phyloP scores from a whole-genome alignment of 495 filamentous ascomycete genomes.

The Penicillium maclennaniae region DNA sequence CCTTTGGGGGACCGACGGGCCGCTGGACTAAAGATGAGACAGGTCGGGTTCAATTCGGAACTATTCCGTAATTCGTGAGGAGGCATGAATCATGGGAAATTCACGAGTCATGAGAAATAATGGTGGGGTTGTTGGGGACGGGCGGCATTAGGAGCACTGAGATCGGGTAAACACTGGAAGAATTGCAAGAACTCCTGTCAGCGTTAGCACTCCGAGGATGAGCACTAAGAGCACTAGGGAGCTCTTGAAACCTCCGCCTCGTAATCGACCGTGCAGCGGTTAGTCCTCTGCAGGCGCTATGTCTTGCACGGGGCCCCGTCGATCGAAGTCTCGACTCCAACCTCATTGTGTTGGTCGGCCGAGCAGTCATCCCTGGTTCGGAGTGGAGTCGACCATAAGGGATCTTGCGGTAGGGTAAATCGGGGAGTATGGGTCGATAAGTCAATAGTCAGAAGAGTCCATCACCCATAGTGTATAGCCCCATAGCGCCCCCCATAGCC shows the following conservation, averaged over 20 bases:
- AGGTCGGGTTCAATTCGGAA: too few species aligned
- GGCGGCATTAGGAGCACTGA: too few species aligned
- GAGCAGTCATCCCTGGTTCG: conserved; percentile 17
- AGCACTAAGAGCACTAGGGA: neutral
- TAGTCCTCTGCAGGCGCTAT: conserved; percentile 10
- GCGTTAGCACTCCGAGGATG: too few species aligned
- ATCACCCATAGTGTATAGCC: neutral
- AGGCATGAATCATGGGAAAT: too few species aligned
- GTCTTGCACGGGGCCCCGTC: conserved; percentile 20
- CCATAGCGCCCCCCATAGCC: too few species aligned
- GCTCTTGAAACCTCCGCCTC: neutral
- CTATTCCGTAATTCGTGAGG: too few species aligned
- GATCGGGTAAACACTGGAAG: neutral
- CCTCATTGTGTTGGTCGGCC: conserved; percentile 7
- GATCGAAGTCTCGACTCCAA: conserved; percentile 16
- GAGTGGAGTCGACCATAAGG: neutral
- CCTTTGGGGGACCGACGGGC: conserved; percentile 3
- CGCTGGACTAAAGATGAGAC: neutral
- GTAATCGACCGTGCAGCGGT: conserved; percentile 26
- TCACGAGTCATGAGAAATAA: too few species aligned
- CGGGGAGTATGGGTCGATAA: too few species aligned
- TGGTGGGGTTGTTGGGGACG: too few species aligned
- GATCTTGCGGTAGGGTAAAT: too few species aligned
- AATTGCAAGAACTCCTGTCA: neutral
- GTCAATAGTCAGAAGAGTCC: too few species aligned